Evolutionary conservation across 208 protist species (phyloP).

Genomic region (Tritrichomonas foetus): DNA sequence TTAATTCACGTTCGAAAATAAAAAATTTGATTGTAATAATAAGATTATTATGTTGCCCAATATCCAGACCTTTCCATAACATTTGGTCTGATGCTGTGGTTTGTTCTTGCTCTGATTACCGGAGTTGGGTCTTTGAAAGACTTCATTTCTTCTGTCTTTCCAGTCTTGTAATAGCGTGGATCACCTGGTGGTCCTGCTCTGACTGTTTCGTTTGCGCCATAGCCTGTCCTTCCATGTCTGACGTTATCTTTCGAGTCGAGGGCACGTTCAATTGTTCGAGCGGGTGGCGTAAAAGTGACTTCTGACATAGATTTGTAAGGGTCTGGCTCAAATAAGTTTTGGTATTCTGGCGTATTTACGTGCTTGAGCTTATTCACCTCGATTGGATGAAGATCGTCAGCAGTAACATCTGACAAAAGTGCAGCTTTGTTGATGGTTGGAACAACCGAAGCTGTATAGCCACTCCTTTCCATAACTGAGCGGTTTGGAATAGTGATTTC

Average conservation of each 20-base stretch:
- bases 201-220: background rate
- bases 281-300: background rate
- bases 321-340: slow-evolving; percentile 13
- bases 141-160: background rate
- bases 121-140: background rate
- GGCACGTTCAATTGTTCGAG: background rate
- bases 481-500: background rate
- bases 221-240: background rate
- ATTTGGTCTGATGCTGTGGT: background rate
- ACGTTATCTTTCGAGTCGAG: too few relatives aligned
- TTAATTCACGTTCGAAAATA: too few relatives aligned
- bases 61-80: slow-evolving; percentile 27
- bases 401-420: background rate
- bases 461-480: background rate
- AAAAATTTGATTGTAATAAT: too few relatives aligned
- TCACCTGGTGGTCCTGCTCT: background rate
- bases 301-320: background rate
- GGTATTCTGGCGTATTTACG: background rate
- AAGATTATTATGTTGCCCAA: background rate
- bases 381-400: background rate
- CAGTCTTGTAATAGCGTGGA: background rate
- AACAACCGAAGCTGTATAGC: background rate
- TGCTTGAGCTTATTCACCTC: background rate
- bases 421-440: background rate
- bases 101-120: background rate